Evolutionary conservation across 1,284 basidiomycete species (phyloP).

Genomic region (Singerocomus rubriflavus): DNA sequence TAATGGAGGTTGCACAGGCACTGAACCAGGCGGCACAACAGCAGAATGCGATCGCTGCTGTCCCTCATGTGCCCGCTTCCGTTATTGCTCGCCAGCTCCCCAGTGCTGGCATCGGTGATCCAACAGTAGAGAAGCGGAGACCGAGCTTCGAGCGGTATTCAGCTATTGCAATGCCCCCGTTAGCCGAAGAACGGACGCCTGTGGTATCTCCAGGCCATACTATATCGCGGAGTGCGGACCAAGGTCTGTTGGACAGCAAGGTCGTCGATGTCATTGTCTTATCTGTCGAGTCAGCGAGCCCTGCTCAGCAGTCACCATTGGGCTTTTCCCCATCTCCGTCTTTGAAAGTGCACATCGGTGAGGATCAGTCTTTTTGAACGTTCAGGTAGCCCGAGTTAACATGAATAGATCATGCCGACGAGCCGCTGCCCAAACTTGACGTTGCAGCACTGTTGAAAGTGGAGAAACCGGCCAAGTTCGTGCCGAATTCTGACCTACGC

Average conservation of each 20-base stretch:
- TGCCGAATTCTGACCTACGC: slow-evolving; percentile 39
- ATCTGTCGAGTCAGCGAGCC: not conserved
- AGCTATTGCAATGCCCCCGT: slow-evolving; percentile 55
- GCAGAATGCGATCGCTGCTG: not conserved
- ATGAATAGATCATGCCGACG: slow-evolving; percentile 40
- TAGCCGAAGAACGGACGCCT: slow-evolving; percentile 67
- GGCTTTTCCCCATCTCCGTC: not conserved
- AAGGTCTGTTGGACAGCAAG: slow-evolving; percentile 3
- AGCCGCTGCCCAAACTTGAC: slow-evolving; percentile 49
- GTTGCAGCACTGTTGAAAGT: slow-evolving; percentile 43
- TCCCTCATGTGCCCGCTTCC: not conserved
- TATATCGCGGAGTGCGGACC: slow-evolving; percentile 38
- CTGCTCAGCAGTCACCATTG: not conserved
- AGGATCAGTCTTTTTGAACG: slow-evolving; percentile 5
- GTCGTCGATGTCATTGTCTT: slow-evolving; percentile 4
- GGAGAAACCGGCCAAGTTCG: slow-evolving; percentile 20
- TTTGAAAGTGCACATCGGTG: slow-evolving; percentile 32
- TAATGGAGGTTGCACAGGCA: slow-evolving; percentile 74
- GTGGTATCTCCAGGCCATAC: slow-evolving; percentile 54
- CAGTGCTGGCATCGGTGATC: slow-evolving; percentile 8
- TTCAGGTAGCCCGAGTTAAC: not conserved
- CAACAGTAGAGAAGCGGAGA: slow-evolving; percentile 50
- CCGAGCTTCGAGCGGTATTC: slow-evolving; percentile 68
- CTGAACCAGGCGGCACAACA: slow-evolving; percentile 40
- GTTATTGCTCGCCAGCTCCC: slow-evolving; percentile 1